phyloP scores from a whole-genome alignment of 768 basidiomycete genomes.

The Sutorius australiensis region DNA sequence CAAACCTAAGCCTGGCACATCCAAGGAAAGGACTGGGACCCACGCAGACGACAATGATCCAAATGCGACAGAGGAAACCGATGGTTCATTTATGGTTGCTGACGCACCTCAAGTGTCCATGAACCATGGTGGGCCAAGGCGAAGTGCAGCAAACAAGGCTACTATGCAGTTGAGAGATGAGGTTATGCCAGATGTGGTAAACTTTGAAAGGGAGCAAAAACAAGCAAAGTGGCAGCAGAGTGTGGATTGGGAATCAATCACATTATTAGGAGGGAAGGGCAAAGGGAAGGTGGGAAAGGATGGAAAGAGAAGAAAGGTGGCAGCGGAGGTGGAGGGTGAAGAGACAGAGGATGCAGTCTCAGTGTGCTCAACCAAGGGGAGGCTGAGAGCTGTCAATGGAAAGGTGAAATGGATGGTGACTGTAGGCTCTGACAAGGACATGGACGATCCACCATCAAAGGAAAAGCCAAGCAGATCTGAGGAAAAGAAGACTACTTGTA shows the following conservation, averaged over 20 bases:
- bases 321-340: slow-evolving; percentile 15
- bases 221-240: slow-evolving; percentile 31
- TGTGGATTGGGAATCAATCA: slow-evolving; percentile 29
- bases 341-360: slow-evolving; percentile 19
- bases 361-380: slow-evolving; percentile 8
- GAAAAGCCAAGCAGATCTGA: not conserved
- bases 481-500: slow-evolving; percentile 12
- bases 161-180: slow-evolving; percentile 41
- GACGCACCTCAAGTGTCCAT: slow-evolving; percentile 11
- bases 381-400: slow-evolving; percentile 7
- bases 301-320: slow-evolving; percentile 19
- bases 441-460: not conserved
- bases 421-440: slow-evolving; percentile 6
- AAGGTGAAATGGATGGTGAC: not conserved
- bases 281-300: slow-evolving; percentile 20
- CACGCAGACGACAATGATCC: not conserved
- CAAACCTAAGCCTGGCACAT: not conserved
- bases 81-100: slow-evolving; percentile 7
- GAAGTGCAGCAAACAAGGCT: slow-evolving; percentile 53
- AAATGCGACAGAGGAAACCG: not conserved
- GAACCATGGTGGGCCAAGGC: slow-evolving; percentile 32
- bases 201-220: slow-evolving; percentile 65
- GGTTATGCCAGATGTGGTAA: slow-evolving; percentile 75
- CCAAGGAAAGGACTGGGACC: not conserved
- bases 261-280: not conserved